Evolutionary conservation across 2,329 filamentous ascomycete species (phyloP), one percentile per base, ranked within the genome.

Genomic region (Colletotrichum cuscutae): DNA sequence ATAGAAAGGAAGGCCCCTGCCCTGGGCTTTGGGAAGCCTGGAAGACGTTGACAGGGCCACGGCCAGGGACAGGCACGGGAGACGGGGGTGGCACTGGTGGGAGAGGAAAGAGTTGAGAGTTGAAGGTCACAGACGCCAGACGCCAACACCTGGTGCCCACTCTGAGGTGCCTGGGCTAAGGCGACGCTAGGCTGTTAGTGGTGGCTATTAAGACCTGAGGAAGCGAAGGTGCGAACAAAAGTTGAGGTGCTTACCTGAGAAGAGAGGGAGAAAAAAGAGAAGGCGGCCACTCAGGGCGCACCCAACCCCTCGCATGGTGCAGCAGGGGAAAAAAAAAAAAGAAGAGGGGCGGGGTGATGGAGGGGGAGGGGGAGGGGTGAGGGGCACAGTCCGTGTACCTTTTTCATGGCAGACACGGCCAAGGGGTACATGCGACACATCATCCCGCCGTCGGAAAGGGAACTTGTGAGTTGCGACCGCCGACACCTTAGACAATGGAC

Each of bases 241-340:
- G 19, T 22, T 30, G 30, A 15, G n/a, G n/a, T 32, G 32, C 30
- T 22, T n/a, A 24, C 3, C 12, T 19, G 19, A 32, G n/a, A 24
- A 24, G 42, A 15, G 19, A 53, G 30, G 12, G 32, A 12, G 1
- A 32, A 35, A 26, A 49, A 26, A 6, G 13, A 49, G 19, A 6
- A 19, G 15, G 15, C 28, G 46, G 64, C 46, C 49, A 30, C 64
- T 64, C 19, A 68, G 58, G 65, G 68, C 9, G 46, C 65, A 30
- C 54, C 70, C 70, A 72, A 30, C 70, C 70, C 70, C 70, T 72
- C 70, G 70, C 70, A 69, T 61, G 32, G 69, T 72, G 59, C 56
- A 52, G 65, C 32, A 56, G 46, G 5, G 19, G 9, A 9, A n/a
- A 49, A 46, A 46, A 46, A 46, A 28, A 65, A 69, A 70, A 65